Conservation (phyloP, 352 stramenopile species). For the Blastocystis hominis region DNA sequence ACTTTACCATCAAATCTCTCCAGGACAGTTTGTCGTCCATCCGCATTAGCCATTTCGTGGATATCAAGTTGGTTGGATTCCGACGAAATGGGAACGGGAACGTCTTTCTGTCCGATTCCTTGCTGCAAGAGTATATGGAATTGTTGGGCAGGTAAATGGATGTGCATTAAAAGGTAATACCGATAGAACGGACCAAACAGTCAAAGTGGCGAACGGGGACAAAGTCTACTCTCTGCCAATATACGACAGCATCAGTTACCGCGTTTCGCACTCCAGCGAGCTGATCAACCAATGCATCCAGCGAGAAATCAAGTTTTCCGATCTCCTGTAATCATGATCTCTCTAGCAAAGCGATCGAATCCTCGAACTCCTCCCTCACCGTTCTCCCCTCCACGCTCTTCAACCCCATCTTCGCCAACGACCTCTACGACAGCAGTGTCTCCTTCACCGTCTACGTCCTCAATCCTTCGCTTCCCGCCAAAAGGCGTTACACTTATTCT, state of each 20-base stretch:
- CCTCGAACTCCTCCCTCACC: neutral
- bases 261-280: slow-evolving; percentile 20
- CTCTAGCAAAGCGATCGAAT: neutral
- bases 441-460: slow-evolving; percentile 45
- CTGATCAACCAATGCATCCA: neutral
- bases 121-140: slow-evolving; percentile 4
- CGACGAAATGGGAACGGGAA: slow-evolving; percentile 50
- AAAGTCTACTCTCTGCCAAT: neutral
- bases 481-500: neutral
- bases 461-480: neutral
- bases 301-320: neutral
- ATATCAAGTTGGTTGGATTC: slow-evolving; percentile 27
- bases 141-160: neutral
- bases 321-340: neutral
- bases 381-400: neutral
- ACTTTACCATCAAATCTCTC: slow-evolving; percentile 13
- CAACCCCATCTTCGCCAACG: neutral
- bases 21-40: neutral
- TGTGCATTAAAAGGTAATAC: neutral
- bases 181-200: neutral
- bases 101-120: neutral
- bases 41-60: slow-evolving; percentile 33
- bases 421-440: slow-evolving; percentile 41
- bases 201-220: neutral
- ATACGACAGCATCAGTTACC: slow-evolving; percentile 24